phyloP scores from a whole-genome alignment of 2,329 filamentous ascomycete genomes.

The Endothia cerciana region DNA sequence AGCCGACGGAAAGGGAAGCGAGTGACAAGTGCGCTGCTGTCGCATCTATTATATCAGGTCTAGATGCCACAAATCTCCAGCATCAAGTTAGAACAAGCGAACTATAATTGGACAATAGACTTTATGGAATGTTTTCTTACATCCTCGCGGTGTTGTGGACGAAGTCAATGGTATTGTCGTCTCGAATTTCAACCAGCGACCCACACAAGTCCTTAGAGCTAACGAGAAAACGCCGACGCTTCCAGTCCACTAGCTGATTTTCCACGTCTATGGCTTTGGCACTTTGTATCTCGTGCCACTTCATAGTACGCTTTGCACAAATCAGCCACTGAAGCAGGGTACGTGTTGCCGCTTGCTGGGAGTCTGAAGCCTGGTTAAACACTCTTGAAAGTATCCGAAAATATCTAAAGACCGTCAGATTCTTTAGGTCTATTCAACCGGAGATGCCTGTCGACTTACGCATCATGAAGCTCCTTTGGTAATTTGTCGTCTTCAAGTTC shows the following conservation, averaged over 20 bases:
- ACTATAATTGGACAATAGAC: neutral
- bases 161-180: constrained; percentile 38
- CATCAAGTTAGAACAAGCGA: neutral
- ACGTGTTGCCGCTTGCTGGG: constrained; percentile 35
- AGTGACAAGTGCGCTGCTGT: constrained; percentile 32
- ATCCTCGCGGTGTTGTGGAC: constrained; percentile 43
- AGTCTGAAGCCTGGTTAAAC: constrained; percentile 30
- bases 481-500: constrained; percentile 13
- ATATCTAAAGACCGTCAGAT: neutral
- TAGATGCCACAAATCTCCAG: constrained; percentile 17
- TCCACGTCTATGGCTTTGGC: constrained; percentile 41
- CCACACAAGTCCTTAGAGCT: constrained; percentile 40
- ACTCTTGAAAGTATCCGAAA: constrained; percentile 4
- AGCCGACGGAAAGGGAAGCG: constrained; percentile 23
- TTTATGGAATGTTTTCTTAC: constrained; percentile 29
- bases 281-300: constrained; percentile 47
- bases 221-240: constrained; percentile 34
- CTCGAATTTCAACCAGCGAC: constrained; percentile 39
- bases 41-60: constrained; percentile 22
- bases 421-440: neutral
- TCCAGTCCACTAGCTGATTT: constrained; percentile 35
- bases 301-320: constrained; percentile 43
- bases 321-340: constrained; percentile 44
- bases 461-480: constrained; percentile 12
- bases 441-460: neutral